Percentiles rank a stretch among this genome's conserved stretches.
Evolutionary conservation across 2,329 filamentous ascomycete species (phyloP).

Genomic region (Leptographium wingfieldii): DNA sequence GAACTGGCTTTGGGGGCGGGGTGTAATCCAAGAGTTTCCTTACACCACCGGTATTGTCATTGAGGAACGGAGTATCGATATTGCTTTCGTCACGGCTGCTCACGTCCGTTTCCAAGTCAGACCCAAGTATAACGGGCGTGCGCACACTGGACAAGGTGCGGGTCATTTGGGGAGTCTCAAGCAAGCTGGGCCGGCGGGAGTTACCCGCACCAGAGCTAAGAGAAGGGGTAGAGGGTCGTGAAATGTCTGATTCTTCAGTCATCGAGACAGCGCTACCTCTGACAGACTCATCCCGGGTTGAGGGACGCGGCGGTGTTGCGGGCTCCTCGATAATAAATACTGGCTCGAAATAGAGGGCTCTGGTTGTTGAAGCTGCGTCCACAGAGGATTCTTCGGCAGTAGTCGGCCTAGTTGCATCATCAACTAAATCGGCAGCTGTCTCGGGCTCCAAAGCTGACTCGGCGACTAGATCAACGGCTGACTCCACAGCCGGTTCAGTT

Average conservation of each 20-base stretch:
- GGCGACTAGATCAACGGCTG: not conserved
- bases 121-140: not conserved
- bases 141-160: not conserved
- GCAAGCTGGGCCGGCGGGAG: slow-evolving; percentile 18
- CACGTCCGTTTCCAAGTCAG: not conserved
- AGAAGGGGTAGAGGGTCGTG: slow-evolving; percentile 18
- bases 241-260: not conserved
- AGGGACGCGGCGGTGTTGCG: not conserved
- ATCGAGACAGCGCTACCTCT: not conserved
- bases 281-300: not conserved
- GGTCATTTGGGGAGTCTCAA: slow-evolving; percentile 15
- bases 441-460: not conserved
- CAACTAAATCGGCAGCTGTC: not conserved
- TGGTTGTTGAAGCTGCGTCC: not conserved
- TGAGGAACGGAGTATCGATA: not conserved
- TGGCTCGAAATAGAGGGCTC: not conserved
- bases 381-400: not conserved
- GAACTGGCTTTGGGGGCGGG: not conserved
- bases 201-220: slow-evolving; percentile 18
- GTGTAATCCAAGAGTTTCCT: not conserved
- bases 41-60: not conserved
- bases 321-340: not conserved
- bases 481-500: not conserved
- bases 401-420: not conserved
- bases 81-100: not conserved